Base-by-base conservation (phyloP, 2,329 filamentous ascomycete genomes). In the Verticillium dahliae region DNA sequence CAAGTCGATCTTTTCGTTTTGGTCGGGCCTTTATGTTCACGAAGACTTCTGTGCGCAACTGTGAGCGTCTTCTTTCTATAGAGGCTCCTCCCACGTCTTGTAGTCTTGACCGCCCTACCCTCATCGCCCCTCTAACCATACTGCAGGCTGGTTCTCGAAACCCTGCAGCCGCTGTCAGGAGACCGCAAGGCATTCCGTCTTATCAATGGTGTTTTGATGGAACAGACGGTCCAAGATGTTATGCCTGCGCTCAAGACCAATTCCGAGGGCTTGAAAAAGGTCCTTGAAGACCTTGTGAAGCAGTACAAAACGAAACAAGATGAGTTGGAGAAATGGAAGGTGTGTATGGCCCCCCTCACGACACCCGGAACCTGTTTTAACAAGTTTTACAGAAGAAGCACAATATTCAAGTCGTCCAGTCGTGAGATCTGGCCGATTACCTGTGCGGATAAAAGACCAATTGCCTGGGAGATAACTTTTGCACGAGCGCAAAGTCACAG, bases 291-390 rank as follows among this genome's bases (percentile, higher is more conserved):
- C 74, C 79, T 99, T 66, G 85, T 98, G 67, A 97, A 97, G 83
- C 92, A 97, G 78, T 98, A 98, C 82, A 96, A 96, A 81, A 79
- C 82, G 37, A 96, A 97, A 78, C 93, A 99, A 75, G 87, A 92
- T 52, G 95, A 99, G 73, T 85, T 99, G 81, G 94, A 99, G 74
- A 93, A 89, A 76, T 99, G 95, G 95, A 99, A 99, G 91, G 94
- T 96, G 78, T 62, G 86, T 71, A 31, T 31, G 27, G 14, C 7
- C 55, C 37, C 18, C n/a, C 9, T n/a, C 33, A 41, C 22, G 27
- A 22, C 4, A n/a, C 27, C 34, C 2, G n/a, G n/a, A 7, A 4
- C n/a, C 6, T n/a, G 27, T 6, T 5, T 22, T 60, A 54, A 55
- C 37, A 14, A 11, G 62, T 61, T 61, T 39, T 72, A 73, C 75